phyloP scores from a whole-genome alignment of 2,329 filamentous ascomycete genomes.

The Ophioceras dolichostomum region DNA sequence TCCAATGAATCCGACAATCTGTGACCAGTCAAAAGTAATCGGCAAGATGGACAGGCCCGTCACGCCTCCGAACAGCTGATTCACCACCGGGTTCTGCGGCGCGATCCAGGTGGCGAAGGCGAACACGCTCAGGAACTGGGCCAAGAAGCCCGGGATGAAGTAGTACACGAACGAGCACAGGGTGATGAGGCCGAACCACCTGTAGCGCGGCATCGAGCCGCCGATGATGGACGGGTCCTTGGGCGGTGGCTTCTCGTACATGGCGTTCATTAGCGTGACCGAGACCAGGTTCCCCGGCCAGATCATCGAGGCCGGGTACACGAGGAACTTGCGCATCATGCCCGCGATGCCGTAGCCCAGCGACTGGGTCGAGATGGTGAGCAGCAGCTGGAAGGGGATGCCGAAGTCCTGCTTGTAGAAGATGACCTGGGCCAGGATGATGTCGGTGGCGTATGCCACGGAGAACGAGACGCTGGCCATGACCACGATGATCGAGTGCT shows the following conservation, averaged over 20 bases:
- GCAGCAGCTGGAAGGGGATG: constrained; percentile 51
- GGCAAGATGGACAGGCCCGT: constrained; percentile 28
- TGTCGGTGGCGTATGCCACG: constrained; percentile 61
- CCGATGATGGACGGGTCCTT: constrained; percentile 42
- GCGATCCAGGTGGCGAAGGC: constrained; percentile 34
- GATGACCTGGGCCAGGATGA: constrained; percentile 56
- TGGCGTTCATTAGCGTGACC: constrained; percentile 56
- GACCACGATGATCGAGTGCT: constrained; percentile 55
- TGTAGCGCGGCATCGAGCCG: constrained; percentile 49
- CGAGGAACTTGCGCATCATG: constrained; percentile 51
- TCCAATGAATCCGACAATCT: constrained; percentile 55
- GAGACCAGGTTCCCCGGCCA: constrained; percentile 59
- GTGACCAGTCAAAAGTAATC: constrained; percentile 40
- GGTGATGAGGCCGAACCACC: constrained; percentile 30
- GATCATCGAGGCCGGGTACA: constrained; percentile 59
- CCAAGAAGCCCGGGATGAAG: constrained; percentile 38
- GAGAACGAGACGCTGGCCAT: constrained; percentile 62
- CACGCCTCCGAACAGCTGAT: constrained; percentile 35
- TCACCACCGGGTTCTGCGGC: constrained; percentile 31
- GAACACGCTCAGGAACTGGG: constrained; percentile 33
- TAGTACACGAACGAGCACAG: constrained; percentile 34
- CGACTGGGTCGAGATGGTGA: constrained; percentile 57
- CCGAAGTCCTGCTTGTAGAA: constrained; percentile 64
- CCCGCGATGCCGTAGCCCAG: constrained; percentile 59
- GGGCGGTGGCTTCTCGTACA: constrained; percentile 49